Conservation (phyloP, 176 grass and related monocot genomes). For the Oryza meridionalis region DNA sequence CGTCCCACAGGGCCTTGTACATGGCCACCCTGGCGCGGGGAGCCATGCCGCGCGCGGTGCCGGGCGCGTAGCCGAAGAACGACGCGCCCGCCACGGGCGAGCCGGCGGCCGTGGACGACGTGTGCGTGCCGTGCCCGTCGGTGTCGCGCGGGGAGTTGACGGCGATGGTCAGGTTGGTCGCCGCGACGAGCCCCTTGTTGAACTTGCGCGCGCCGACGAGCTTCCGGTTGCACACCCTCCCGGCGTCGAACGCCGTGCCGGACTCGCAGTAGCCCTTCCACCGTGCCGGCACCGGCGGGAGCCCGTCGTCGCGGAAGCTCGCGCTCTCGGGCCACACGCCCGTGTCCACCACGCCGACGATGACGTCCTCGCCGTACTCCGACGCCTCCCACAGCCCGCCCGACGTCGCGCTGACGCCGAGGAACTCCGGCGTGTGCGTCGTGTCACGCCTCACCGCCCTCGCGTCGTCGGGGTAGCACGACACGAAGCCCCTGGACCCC, state of each 20-base stretch:
- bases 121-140: constrained; percentile 84
- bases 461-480: constrained; percentile 65
- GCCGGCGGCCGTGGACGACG: constrained; percentile 70
- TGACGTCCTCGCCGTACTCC: constrained; percentile 58
- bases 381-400: constrained; percentile 49
- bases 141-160: constrained; percentile 69
- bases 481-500: constrained; percentile 57
- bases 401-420: constrained; percentile 40
- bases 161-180: constrained; percentile 44
- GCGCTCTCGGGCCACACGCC: constrained; percentile 88
- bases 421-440: constrained; percentile 79
- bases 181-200: constrained; percentile 56
- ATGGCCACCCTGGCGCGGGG: constrained; percentile 68
- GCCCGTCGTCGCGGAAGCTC: constrained; percentile 68
- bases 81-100: constrained; percentile 40
- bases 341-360: constrained; percentile 76
- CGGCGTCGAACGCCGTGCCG: constrained; percentile 53
- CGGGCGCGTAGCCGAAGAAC: constrained; percentile 67
- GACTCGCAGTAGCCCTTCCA: constrained; percentile 77
- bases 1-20: constrained; percentile 76
- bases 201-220: constrained; percentile 81
- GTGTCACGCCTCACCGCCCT: constrained; percentile 57
- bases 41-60: constrained; percentile 68
- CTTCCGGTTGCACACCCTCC: constrained; percentile 74
- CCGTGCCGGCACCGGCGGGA: constrained; percentile 48